Evolutionary conservation across 2,329 filamentous ascomycete genomes (phyloP), one percentile per base, ranked within the genome.

Genomic region (Claviceps pusilla): DNA sequence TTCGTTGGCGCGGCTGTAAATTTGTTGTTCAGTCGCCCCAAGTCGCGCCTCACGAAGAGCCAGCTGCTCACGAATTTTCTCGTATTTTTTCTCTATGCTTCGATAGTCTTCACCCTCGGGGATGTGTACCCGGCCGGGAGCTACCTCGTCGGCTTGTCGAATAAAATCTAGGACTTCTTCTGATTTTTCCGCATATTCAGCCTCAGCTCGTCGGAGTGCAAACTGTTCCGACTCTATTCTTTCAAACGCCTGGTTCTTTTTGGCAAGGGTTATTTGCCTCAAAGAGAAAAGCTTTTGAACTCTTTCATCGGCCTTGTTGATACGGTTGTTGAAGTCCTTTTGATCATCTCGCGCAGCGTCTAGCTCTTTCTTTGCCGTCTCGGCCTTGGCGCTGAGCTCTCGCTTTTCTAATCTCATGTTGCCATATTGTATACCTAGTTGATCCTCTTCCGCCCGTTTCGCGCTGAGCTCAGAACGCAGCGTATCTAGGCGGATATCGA

Each of bases 1-100:
- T 56, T 71, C 68, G 4, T 62, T 59, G 14, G 74, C 69, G 9
- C 72, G 70, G 37, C 76, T 71, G 53, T 77, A 75, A 50, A 89
- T 84, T 60, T 87, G 71, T 57, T 84, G 73, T 52, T 86, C 81
- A 24, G 78, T 74, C 52, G 78, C 83, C 29, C 86, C 85, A 48
- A 82, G 69, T 61, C 76, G 73, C 51, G 71, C 69, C 55, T 80
- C 76, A 53, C 79, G 76, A 57, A 75, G 73, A 19, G 73, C 66
- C n/a, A 89, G 68, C 62, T 86, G 80, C 48, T 75, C 72, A 37
- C 69, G 66, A 14, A 89, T 68, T 42, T 75, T 76, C 1, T 76
- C 61, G 55, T 77, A 77, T 63, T 80, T 78, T 53, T 68, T 71
- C 58, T 76, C 72, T 24, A 84, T 72, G 54, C 75, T 82, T 12